Percentiles rank a stretch among this genome's conserved stretches.
phyloP scores from a whole-genome alignment of 2,329 filamentous ascomycete genomes.

The Colletotrichum sp. region DNA sequence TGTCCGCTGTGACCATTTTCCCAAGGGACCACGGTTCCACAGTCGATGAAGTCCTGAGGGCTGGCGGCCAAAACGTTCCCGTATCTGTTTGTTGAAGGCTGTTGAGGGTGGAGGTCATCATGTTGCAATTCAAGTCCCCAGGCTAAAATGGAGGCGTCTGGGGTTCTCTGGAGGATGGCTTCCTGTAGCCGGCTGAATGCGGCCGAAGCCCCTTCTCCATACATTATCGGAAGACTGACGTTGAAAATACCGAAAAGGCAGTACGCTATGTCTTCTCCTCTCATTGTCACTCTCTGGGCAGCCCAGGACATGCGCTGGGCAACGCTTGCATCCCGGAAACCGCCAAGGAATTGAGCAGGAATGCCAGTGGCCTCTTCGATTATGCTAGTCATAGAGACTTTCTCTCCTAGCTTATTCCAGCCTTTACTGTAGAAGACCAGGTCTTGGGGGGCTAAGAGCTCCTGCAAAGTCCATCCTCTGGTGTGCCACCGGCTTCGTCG shows the following conservation, averaged over 20 bases:
- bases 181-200: background rate
- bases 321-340: background rate
- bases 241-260: background rate
- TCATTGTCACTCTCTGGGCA: background rate
- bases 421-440: background rate
- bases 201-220: background rate
- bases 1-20: background rate
- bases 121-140: background rate
- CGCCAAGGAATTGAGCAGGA: background rate
- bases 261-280: background rate
- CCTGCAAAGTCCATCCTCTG: background rate
- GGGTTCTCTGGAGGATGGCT: background rate
- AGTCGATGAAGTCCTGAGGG: background rate
- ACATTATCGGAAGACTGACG: background rate
- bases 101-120: rapidly evolving
- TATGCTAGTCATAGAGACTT: background rate
- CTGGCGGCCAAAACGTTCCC: background rate
- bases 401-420: background rate
- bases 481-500: background rate
- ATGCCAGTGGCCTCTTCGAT: background rate
- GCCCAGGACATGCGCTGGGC: background rate
- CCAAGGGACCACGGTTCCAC: background rate
- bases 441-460: background rate
- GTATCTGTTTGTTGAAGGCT: rapidly evolving
- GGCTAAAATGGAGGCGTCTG: background rate